Evolutionary conservation across 257 asterid genomes (phyloP).

Genomic region (Ajuga chamaepitys): DNA sequence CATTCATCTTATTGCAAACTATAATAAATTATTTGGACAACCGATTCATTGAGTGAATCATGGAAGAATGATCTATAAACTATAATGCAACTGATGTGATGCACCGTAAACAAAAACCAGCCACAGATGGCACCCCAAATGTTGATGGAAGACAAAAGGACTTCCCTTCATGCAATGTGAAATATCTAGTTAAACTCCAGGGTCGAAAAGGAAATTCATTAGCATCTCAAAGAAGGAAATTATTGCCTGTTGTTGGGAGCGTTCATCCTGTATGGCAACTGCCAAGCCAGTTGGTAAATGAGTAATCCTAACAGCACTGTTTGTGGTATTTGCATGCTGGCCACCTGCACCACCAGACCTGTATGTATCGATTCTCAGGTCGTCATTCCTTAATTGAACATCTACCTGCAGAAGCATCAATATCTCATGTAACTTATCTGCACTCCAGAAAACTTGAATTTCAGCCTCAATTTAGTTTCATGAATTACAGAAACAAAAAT

Average conservation of each 20-base stretch:
- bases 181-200: background rate
- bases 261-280: constrained; percentile 86
- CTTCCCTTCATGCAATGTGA: background rate
- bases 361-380: constrained; percentile 81
- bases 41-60: background rate
- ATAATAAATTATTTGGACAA: background rate
- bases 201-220: background rate
- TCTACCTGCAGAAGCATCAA: constrained; percentile 60
- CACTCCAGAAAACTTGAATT: background rate
- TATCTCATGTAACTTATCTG: background rate
- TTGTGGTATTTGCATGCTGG: constrained; percentile 88
- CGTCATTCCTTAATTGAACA: constrained; percentile 70
- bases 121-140: background rate
- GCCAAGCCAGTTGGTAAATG: constrained; percentile 82
- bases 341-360: constrained; percentile 98
- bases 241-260: constrained; percentile 87
- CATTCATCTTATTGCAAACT: background rate
- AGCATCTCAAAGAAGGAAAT: background rate
- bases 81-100: background rate
- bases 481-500: background rate
- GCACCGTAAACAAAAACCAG: background rate
- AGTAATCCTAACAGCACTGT: constrained; percentile 95
- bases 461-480: constrained; percentile 2
- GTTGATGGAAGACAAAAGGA: background rate
- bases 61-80: background rate